Evolutionary conservation across 768 basidiomycete species (phyloP).

Genomic region (Hygrocybe punicea): DNA sequence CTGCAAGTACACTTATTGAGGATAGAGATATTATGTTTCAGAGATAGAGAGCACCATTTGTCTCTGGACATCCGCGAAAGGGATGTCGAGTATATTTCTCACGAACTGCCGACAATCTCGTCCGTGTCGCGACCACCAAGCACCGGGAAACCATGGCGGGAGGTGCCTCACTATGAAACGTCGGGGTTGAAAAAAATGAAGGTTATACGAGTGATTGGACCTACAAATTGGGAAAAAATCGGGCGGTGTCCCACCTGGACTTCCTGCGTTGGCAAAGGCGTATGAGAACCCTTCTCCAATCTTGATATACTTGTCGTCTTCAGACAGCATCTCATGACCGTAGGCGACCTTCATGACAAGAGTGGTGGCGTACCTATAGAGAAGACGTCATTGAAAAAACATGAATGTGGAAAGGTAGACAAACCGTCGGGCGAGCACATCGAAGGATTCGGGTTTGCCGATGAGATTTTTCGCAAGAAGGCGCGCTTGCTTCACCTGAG

Average conservation of each 20-base stretch:
- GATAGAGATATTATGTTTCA: background rate
- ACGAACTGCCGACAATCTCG: constrained; percentile 1
- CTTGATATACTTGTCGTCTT: constrained; percentile 14
- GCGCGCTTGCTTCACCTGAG: too few relatives aligned
- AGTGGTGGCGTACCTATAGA: constrained; percentile 14
- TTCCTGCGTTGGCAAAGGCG: constrained; percentile 2
- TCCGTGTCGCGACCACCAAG: background rate
- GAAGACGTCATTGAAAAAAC: background rate
- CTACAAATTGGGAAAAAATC: too few relatives aligned
- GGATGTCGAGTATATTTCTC: background rate
- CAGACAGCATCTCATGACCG: background rate
- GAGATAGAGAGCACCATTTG: background rate
- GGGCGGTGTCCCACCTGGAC: constrained; percentile 11
- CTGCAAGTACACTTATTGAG: background rate
- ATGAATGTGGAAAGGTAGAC: background rate
- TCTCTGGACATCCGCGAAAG: background rate
- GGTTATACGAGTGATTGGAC: too few relatives aligned
- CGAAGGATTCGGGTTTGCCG: constrained; percentile 17
- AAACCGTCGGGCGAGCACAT: background rate
- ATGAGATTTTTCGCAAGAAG: constrained; percentile 22
- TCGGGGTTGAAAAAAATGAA: background rate
- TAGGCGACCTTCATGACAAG: constrained; percentile 17
- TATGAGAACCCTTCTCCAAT: constrained; percentile 4
- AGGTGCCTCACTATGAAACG: background rate
- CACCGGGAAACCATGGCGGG: background rate